Conservation (phyloP, 1,284 basidiomycete genomes). For the Tylopilus sp. region DNA sequence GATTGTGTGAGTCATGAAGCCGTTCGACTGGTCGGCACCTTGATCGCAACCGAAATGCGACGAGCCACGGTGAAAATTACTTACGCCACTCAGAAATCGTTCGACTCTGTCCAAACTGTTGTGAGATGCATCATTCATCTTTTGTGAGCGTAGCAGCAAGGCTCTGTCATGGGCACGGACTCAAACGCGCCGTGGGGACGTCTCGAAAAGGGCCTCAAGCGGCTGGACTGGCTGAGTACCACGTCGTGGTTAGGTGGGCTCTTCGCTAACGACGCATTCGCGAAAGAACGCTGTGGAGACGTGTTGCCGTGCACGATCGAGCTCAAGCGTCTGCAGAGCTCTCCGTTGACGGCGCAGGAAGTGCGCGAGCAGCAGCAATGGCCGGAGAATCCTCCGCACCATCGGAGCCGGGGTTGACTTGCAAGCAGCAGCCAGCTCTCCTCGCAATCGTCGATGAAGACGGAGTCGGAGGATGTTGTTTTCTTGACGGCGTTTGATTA, state of each 20-base stretch:
- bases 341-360: slow-evolving; percentile 50
- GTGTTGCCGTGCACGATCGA: slow-evolving; percentile 57
- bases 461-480: not conserved
- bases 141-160: not conserved
- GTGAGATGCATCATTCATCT: not conserved
- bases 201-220: slow-evolving; percentile 55
- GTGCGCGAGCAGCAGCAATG: slow-evolving; percentile 42
- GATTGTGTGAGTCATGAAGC: too few relatives aligned
- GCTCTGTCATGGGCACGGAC: slow-evolving; percentile 30
- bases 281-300: slow-evolving; percentile 45
- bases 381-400: slow-evolving; percentile 24
- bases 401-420: slow-evolving; percentile 23
- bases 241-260: slow-evolving; percentile 62
- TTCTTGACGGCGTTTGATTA: not conserved
- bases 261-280: slow-evolving; percentile 41
- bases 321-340: slow-evolving; percentile 48
- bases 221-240: slow-evolving; percentile 59
- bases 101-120: not conserved
- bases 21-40: not conserved
- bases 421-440: slow-evolving; percentile 15
- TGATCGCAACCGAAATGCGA: not conserved
- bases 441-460: slow-evolving; percentile 12
- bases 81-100: not conserved
- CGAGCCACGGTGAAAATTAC: not conserved
- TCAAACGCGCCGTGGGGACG: slow-evolving; percentile 62